Evolutionary conservation across 2,329 filamentous ascomycete species (phyloP), one percentile per base, ranked within the genome.

Genomic region (Xylaria sp.): DNA sequence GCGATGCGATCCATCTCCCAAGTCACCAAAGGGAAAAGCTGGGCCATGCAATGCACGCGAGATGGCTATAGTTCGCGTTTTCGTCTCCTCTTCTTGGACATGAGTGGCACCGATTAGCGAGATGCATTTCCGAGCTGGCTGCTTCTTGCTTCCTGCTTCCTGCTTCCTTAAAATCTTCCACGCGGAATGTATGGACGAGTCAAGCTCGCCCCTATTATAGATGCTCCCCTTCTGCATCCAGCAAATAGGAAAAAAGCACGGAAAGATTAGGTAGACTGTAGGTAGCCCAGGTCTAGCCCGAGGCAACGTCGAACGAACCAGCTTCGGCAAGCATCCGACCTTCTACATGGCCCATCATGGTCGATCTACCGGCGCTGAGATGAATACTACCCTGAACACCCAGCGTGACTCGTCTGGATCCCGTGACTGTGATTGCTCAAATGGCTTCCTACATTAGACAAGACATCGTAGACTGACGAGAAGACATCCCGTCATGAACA

Each of bases 91-190:
- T 16, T 3, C 8, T 44, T 46, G 37, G 51, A 46, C 34, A 59
- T 48, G 54, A 56, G 57, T 53, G 62, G 55, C 16, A 42, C 59
- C 62, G 62, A 63, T 63, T 62, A 62, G 62, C 59, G 62, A 63
- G 59, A 50, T 58, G 62, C 59, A 59, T 56, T 58, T 56, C 59
- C 57, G 51, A 59, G 19, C 52, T n/a, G 44, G 16, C 23, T 51
- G 16, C 16, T 16, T 16, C 16, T 16, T 16, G 16, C 16, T 16
- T 16, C 16, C 16, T 16, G 16, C 16, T 16, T 16, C 16, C 16
- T 16, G 16, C 16, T 16, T 16, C 16, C 10, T 46, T 42, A 13
- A 13, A 42, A 42, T 46, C 9, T 46, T 46, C 42, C 42, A n/a
- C 13, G n/a, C 13, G 11, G 13, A 46, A 46, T 16, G 13, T 42